Conservation (phyloP, 768 basidiomycete genomes). For the Suillus fuscotomentosus region DNA sequence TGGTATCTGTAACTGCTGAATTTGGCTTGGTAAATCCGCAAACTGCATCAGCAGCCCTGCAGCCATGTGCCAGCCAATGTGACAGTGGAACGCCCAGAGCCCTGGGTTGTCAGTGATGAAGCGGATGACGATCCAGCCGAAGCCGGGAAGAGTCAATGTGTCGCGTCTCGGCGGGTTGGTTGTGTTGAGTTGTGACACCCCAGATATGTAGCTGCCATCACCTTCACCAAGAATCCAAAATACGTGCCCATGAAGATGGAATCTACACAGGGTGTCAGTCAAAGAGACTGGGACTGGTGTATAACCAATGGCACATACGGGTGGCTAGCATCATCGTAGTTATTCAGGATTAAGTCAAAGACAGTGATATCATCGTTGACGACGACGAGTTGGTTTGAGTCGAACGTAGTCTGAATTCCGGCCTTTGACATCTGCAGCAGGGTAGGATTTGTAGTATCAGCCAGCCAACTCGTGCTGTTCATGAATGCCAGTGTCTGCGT, state of each 20-base stretch:
- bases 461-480: slow-evolving; percentile 27
- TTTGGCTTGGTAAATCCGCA: slow-evolving; percentile 34
- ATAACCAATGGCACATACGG: slow-evolving; percentile 18
- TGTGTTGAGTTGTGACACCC: slow-evolving; percentile 26
- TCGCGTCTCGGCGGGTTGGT: slow-evolving; percentile 41
- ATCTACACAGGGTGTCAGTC: slow-evolving; percentile 17
- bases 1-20: slow-evolving; percentile 34
- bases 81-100: slow-evolving; percentile 47
- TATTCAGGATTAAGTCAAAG: slow-evolving; percentile 22
- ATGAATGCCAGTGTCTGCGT: slow-evolving; percentile 23
- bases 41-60: slow-evolving; percentile 41
- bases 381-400: slow-evolving; percentile 25
- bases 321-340: slow-evolving; percentile 29
- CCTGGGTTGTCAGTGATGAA: slow-evolving; percentile 45
- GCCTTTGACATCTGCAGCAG: slow-evolving; percentile 23
- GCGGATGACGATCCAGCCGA: slow-evolving; percentile 36
- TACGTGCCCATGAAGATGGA: slow-evolving; percentile 39
- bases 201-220: slow-evolving; percentile 30
- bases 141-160: slow-evolving; percentile 40
- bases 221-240: slow-evolving; percentile 37
- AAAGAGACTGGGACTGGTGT: background rate
- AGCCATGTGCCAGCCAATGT: slow-evolving; percentile 39
- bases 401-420: slow-evolving; percentile 25
- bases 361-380: slow-evolving; percentile 26
- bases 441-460: slow-evolving; percentile 26